phyloP scores from a whole-genome alignment of 2,329 filamentous ascomycete species.

The Metarhizium guizhouense region DNA sequence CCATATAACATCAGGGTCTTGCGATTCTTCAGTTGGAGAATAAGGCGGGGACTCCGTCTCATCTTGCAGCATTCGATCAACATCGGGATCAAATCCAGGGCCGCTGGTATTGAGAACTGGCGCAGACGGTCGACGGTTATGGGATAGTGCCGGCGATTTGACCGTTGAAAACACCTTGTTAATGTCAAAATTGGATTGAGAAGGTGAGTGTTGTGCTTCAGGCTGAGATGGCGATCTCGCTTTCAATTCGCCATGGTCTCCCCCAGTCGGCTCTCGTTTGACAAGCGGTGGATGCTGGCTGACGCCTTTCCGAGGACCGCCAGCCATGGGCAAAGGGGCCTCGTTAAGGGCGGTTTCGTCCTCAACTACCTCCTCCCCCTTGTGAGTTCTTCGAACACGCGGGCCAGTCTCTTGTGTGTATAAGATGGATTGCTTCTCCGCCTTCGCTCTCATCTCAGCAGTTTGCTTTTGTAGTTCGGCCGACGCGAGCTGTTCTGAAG shows the following conservation, averaged over 20 bases:
- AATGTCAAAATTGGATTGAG: constrained; percentile 63
- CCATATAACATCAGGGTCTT: constrained; percentile 68
- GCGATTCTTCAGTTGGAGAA: constrained; percentile 64
- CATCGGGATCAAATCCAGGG: constrained; percentile 72
- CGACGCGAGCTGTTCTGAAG: constrained; percentile 80
- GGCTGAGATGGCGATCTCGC: constrained; percentile 27
- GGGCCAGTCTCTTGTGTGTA: constrained; percentile 63
- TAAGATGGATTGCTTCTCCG: constrained; percentile 77
- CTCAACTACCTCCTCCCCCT: constrained; percentile 86
- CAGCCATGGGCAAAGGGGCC: constrained; percentile 20
- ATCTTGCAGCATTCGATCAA: constrained; percentile 81
- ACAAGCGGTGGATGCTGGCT: constrained; percentile 15
- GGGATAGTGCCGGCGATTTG: constrained; percentile 56
- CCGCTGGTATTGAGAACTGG: constrained; percentile 37
- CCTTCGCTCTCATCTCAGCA: constrained; percentile 66
- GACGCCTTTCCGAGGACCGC: constrained; percentile 10
- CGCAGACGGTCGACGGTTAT: constrained; percentile 39
- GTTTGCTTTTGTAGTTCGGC: constrained; percentile 76
- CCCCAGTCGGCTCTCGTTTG: constrained; percentile 27
- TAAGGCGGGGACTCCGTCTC: constrained; percentile 74
- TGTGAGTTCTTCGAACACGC: constrained; percentile 81
- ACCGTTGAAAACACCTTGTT: constrained; percentile 79
- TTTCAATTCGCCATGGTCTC: constrained; percentile 17
- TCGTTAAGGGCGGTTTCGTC: constrained; percentile 49
- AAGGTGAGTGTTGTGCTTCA: constrained; percentile 43